Conservation (phyloP, 352 stramenopile genomes). For the Globisporangium iwayamae region DNA sequence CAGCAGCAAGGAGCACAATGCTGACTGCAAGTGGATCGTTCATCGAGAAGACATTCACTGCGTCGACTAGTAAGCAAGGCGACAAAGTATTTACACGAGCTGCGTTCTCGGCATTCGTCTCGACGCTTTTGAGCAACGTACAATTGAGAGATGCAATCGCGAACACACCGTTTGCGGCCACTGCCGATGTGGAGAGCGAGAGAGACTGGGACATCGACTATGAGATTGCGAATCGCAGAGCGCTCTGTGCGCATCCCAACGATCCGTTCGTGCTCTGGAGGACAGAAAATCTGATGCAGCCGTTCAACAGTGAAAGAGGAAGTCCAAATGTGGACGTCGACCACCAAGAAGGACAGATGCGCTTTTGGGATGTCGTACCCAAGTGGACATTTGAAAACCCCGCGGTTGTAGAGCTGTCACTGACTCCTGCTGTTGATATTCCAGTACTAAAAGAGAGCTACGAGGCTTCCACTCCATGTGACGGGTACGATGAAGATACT, state of each 20-base stretch:
- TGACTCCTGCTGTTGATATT: not conserved
- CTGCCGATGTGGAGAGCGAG: constrained; percentile 9
- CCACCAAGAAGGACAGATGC: not conserved
- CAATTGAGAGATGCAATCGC: constrained; percentile 3
- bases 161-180: constrained; percentile 9
- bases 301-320: not conserved
- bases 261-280: constrained; percentile 18
- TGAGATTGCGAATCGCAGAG: not conserved
- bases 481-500: not conserved
- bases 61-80: not conserved
- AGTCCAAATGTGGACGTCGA: not conserved
- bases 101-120: constrained; percentile 1
- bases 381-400: not conserved
- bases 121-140: constrained; percentile 4
- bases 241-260: not conserved
- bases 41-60: not conserved
- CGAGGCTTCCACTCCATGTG: not conserved
- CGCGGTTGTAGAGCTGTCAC: not conserved
- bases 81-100: not conserved
- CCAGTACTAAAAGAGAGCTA: not conserved
- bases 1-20: not conserved
- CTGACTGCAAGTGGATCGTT: not conserved
- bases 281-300: not conserved
- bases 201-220: constrained; percentile 8
- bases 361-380: constrained; percentile 14